Evolutionary conservation across 1,284 basidiomycete genomes (phyloP).

Genomic region (Rhodotorula sp.): DNA sequence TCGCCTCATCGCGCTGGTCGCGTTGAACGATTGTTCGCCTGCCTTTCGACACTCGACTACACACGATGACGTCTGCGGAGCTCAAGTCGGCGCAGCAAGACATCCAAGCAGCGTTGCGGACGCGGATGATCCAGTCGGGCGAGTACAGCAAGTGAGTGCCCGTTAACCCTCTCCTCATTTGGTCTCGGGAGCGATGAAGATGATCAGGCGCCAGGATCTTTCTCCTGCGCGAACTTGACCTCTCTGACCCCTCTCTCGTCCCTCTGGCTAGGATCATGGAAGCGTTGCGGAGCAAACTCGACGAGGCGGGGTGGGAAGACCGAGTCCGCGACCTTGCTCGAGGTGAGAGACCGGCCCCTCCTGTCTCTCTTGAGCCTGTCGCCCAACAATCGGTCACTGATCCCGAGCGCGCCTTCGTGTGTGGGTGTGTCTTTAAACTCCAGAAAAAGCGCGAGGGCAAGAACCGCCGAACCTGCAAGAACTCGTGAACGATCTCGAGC

Average conservation of each 20-base stretch:
- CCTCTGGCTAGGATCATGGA: conserved; percentile 18
- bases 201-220: background rate
- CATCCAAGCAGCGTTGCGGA: conserved; percentile 24
- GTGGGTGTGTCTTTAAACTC: no score
- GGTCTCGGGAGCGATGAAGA: background rate
- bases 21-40: background rate
- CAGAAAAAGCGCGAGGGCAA: conserved; percentile 30
- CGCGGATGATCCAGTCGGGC: conserved; percentile 32
- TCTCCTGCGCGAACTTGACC: background rate
- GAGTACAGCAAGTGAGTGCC: conserved; percentile 33
- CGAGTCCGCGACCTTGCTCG: conserved; percentile 27
- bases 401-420: no score
- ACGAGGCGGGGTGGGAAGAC: conserved; percentile 27
- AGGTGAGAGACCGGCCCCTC: conserved; percentile 13
- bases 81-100: conserved; percentile 8
- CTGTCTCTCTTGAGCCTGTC: background rate
- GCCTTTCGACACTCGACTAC: background rate
- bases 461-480: conserved; percentile 27
- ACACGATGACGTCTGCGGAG: background rate
- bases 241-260: background rate
- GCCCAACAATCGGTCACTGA: background rate
- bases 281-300: conserved; percentile 14
- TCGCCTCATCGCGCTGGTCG: background rate
- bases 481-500: conserved; percentile 24
- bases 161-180: no score